Evolutionary conservation across 2,329 filamentous ascomycete species (phyloP), one percentile per base, ranked within the genome.

Genomic region (Paecilomyces dactylethromorphus): DNA sequence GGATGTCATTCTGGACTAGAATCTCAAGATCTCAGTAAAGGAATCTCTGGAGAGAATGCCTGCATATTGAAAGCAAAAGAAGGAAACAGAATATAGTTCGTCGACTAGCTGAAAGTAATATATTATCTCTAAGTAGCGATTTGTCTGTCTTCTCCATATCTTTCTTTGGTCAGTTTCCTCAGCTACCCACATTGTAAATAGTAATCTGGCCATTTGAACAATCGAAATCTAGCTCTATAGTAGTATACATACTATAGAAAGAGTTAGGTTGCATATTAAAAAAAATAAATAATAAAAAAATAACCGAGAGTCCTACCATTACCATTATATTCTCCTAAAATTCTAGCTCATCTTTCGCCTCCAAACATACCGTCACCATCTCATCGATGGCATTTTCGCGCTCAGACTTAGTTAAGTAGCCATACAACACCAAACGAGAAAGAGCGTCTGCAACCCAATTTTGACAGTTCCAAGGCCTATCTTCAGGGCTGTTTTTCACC

Each of bases 401-500:
- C 31, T 67, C 56, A n/a, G 53, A 53, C 11, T 50, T 49, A 2
- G 57, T 65, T 29, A 71, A 52, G 59, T 60, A 68, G 2, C 64
- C 65, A 8, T 60, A 54, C 24, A 63, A 59, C 3, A 69, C 66
- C 53, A 71, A 54, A 13, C 62, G 58, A 11, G 49, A 53, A 35
- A 71, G 51, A 5, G 69, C 69, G 56, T 71, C 69, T 0, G 65
- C 68, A 11, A 71, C 68, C 69, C 69, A 71, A 18, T 71, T 68
- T 62, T 71, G 69, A 51, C 69, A 71, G 52, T 70, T 71, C 69
- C 69, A 71, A n/a, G 71, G 67, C 12, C 63, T 56, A 55, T 69
- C 61, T 8, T 56, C 7, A 13, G 56, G 61, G 2, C 65, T 63
- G 24, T 71, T 71, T 11, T 63, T 58, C 8, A 69, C 62, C 3